phyloP scores from a whole-genome alignment of 1,139 yeast species.

The Debaryomycetaceae sp. region DNA sequence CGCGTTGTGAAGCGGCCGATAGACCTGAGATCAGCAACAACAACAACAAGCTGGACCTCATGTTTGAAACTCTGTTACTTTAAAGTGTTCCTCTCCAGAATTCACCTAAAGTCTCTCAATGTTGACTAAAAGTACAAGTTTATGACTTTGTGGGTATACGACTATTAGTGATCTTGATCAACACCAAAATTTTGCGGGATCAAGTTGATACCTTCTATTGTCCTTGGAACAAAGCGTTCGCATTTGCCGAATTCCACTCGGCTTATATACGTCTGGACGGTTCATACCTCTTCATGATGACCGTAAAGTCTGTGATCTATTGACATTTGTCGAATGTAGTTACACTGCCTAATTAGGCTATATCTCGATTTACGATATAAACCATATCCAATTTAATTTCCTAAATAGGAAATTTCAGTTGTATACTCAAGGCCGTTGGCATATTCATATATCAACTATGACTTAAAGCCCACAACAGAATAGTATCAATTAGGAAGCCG shows the following conservation, averaged over 20 bases:
- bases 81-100: no score
- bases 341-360: constrained; percentile 20
- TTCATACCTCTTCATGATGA: background rate
- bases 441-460: background rate
- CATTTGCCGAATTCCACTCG: background rate
- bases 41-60: background rate
- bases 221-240: background rate
- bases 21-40: background rate
- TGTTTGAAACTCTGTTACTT: no score
- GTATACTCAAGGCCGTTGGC: background rate
- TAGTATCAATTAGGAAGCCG: background rate
- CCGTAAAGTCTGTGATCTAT: background rate
- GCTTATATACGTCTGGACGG: background rate
- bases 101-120: no score
- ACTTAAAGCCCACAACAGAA: background rate
- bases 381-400: constrained; percentile 10
- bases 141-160: no score
- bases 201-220: no score
- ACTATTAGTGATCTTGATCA: no score
- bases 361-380: background rate
- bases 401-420: constrained; percentile 14
- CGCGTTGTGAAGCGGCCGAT: background rate
- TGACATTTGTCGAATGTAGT: constrained; percentile 3
- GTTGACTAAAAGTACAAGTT: no score
- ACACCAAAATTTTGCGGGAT: no score